These are phyloP conservation scores for Saturnispora besseyi DNA, from an alignment of 805 yeast genomes.

Conservation along the genomic window DNA sequence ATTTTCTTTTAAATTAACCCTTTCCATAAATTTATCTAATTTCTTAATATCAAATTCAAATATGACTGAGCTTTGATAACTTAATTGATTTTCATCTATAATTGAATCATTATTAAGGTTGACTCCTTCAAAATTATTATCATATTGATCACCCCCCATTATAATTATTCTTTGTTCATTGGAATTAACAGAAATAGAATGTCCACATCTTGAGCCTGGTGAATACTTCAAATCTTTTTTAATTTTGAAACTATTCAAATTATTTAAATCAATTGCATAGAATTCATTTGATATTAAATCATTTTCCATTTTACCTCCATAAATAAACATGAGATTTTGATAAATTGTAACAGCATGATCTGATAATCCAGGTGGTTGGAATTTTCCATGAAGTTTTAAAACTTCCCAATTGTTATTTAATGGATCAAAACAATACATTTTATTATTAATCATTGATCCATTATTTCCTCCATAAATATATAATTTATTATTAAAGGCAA, in stretches of 20 bases:
- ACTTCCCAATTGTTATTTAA: slow-evolving; percentile 58
- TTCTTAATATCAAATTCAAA: slow-evolving; percentile 28
- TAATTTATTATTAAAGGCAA: slow-evolving; percentile 64
- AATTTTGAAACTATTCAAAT: slow-evolving; percentile 56
- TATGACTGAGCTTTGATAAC: slow-evolving; percentile 26
- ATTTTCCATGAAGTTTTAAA: slow-evolving; percentile 54
- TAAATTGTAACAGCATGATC: slow-evolving; percentile 84
- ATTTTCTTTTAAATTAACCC: not conserved
- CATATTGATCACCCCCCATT: slow-evolving; percentile 88
- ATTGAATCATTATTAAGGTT: slow-evolving; percentile 16
- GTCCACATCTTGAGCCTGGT: slow-evolving; percentile 89
- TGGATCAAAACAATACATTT: slow-evolving; percentile 77
- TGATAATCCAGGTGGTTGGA: slow-evolving; percentile 71
- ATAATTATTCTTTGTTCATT: slow-evolving; percentile 61
- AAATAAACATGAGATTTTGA: slow-evolving; percentile 68
- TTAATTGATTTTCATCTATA: slow-evolving; percentile 26
- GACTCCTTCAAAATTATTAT: slow-evolving; percentile 34
- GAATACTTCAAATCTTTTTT: slow-evolving; percentile 36
- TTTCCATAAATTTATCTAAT: slow-evolving; percentile 23
- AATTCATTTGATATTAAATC: slow-evolving; percentile 62
- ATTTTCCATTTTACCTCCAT: slow-evolving; percentile 79
- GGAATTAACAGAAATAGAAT: slow-evolving; percentile 66
- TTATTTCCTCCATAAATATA: slow-evolving; percentile 89
- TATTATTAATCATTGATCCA: slow-evolving; percentile 58
- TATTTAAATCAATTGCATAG: slow-evolving; percentile 65